Base-by-base conservation (phyloP, 2,329 filamentous ascomycete species). In the Stachybotrys chlorohalonatus region DNA sequence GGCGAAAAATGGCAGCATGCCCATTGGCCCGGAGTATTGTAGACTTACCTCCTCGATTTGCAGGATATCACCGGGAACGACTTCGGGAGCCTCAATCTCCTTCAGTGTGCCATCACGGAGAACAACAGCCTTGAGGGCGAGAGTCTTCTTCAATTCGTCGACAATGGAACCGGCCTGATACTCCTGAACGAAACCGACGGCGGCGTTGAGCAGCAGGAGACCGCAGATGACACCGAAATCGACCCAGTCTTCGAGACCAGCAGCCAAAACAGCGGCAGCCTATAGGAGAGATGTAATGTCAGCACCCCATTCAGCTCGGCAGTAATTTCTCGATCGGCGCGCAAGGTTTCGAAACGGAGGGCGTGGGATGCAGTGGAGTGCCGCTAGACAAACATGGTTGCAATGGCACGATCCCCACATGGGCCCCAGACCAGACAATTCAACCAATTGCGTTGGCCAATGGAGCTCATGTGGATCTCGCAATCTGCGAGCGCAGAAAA, bases 211-310 rank as follows among this genome's bases (percentile, higher is more conserved):
- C 61, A 95, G 70, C 9, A 95, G 81, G 52, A 95, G 79, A 66
- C 76, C 90, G 71, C 87, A 90, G 63, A 95, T 95, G 67, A 95
- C 90, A 79, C 89, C 90, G 66, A 95, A 93, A 76, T 95, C 90
- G 60, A 95, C 87, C 90, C 90, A 95, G 66, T 94, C 88, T 72
- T 88, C 73, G 47, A 95, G 83, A 83, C 88, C 89, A 58, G 87
- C 89, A 68, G 90, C 90, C 56, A 95, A 81, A 66, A 92, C 78
- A 62, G 87, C 87, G 58, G 89, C 88, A 72, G 83, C 80, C 83
- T 85, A 58, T 49, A 51, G 51, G 42, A 53, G 31, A 45, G 51
- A 53, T 42, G 55, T 17, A 47, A 52, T 31, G 47, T 49, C 50
- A 47, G 45, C 51, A 53, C n/a, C 15, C 36, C 36, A 42, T 42